Evolutionary conservation across 2,329 filamentous ascomycete genomes (phyloP), one percentile per base, ranked within the genome.

Genomic region (Exophiala phaeomuriformis): DNA sequence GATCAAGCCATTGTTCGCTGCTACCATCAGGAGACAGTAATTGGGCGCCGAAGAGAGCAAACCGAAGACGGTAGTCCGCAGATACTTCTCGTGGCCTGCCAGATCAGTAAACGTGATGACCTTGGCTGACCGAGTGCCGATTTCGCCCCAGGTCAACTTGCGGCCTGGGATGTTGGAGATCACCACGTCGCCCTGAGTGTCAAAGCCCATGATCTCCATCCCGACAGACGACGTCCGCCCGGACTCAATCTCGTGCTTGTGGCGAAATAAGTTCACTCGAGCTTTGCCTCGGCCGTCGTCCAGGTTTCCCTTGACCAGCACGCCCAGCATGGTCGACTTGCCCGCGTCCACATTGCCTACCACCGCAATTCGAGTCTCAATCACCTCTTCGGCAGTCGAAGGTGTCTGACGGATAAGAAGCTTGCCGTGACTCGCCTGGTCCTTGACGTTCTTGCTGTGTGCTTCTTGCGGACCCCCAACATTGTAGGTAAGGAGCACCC

Each of bases 131-230:
- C 90, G 86, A 71, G 87, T 89, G 50, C 93, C 93, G 66, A 98
- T 96, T 69, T 98, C 93, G 69, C 96, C 91, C 93, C 93, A 98
- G 3, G 90, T 91, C 33, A 97, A 75, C 72, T 85, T 88, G 68
- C 93, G 82, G 1, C 90, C 91, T 1, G 90, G 87, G 0, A 85
- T 86, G 54, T 86, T 86, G 37, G 88, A 91, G 10, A 83, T 81
- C 10, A 97, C 80, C 30, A 95, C 85, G 29, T 90, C 82, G 30
- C 93, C 91, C 51, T 80, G 79, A 47, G 86, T 89, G 69, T 97
- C 90, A 64, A 96, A 98, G 1, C 93, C 93, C 85, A 97, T 90
- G 57, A 97, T 97, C 70, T 98, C 93, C 90, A 97, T 94, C 40
- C 93, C 91, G 0, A 98, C 93, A 0, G 90, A 96, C 67, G 89